phyloP scores from a whole-genome alignment of 805 yeast species.

The Candida coleopterorum region DNA sequence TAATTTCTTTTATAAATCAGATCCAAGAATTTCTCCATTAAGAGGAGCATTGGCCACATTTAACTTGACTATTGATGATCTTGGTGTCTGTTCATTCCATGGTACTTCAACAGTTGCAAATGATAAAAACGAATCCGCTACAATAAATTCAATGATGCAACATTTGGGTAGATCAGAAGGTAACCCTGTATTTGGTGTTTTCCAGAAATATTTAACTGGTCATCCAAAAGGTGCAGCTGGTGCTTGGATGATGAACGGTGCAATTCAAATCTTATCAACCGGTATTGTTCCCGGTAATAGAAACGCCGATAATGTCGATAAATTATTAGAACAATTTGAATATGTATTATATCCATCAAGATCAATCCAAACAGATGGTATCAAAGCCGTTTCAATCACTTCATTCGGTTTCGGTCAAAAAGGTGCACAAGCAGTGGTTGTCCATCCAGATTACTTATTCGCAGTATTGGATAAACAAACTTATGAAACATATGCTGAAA shows the following conservation, averaged over 20 bases:
- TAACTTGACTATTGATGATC: slow-evolving; percentile 89
- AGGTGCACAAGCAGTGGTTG: slow-evolving; percentile 92
- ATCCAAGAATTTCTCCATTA: slow-evolving; percentile 92
- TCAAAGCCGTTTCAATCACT: slow-evolving; percentile 94
- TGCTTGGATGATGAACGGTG: slow-evolving; percentile 99
- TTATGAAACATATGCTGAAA: slow-evolving; percentile 65
- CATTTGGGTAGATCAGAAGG: slow-evolving; percentile 97
- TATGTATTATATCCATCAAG: slow-evolving; percentile 92
- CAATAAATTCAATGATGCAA: slow-evolving; percentile 86
- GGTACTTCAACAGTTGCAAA: slow-evolving; percentile 99
- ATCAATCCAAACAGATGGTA: slow-evolving; percentile 89
- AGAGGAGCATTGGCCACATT: slow-evolving; percentile 96
- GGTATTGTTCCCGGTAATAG: slow-evolving; percentile 98
- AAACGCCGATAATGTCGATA: slow-evolving; percentile 95
- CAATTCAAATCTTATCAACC: slow-evolving; percentile 82
- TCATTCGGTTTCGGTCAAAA: slow-evolving; percentile 99
- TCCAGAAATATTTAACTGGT: slow-evolving; percentile 98
- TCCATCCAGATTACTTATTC: slow-evolving; percentile 90
- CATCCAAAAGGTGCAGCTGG: slow-evolving; percentile 99
- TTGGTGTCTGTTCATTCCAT: slow-evolving; percentile 97
- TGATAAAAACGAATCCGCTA: slow-evolving; percentile 95
- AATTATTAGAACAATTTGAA: slow-evolving; percentile 73
- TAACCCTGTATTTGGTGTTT: slow-evolving; percentile 95
- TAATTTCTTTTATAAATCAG: slow-evolving; percentile 85
- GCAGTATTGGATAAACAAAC: slow-evolving; percentile 71